Evolutionary conservation across 192 early-diverging fungal genomes (phyloP).

Genomic region (Chytriomyces confervae): DNA sequence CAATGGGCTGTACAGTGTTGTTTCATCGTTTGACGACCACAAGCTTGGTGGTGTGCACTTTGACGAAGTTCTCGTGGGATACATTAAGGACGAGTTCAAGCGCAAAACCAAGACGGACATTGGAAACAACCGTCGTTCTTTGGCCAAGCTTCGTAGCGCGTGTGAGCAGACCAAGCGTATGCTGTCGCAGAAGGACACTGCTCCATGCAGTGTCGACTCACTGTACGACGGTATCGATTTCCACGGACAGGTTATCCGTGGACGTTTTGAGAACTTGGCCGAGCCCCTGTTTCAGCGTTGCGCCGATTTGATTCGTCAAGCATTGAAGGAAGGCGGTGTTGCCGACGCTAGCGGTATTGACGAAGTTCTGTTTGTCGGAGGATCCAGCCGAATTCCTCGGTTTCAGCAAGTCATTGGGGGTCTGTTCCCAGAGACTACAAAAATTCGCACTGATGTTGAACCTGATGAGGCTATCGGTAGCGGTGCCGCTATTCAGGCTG

Average conservation of each 20-base stretch:
- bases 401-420: slow-evolving; percentile 77
- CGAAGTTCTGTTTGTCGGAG: slow-evolving; percentile 90
- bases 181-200: slow-evolving; percentile 76
- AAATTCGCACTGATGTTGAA: slow-evolving; percentile 83
- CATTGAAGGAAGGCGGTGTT: slow-evolving; percentile 61
- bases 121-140: slow-evolving; percentile 71
- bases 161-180: slow-evolving; percentile 93
- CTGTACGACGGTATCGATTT: slow-evolving; percentile 91
- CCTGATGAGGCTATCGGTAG: slow-evolving; percentile 91
- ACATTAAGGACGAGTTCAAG: slow-evolving; percentile 87
- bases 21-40: slow-evolving; percentile 77
- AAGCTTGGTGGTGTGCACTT: slow-evolving; percentile 84
- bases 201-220: slow-evolving; percentile 92
- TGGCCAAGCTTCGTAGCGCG: slow-evolving; percentile 81
- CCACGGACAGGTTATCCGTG: slow-evolving; percentile 80
- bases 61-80: slow-evolving; percentile 81
- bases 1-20: slow-evolving; percentile 83
- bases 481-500: slow-evolving; percentile 91
- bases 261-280: slow-evolving; percentile 89
- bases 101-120: slow-evolving; percentile 84
- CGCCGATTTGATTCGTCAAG: slow-evolving; percentile 67
- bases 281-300: slow-evolving; percentile 76
- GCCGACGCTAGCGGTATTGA: slow-evolving; percentile 80
- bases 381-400: slow-evolving; percentile 83
- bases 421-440: slow-evolving; percentile 72